Evolutionary conservation across 2,329 filamentous ascomycete genomes (phyloP).

Genomic region (Monilinia laxa): DNA sequence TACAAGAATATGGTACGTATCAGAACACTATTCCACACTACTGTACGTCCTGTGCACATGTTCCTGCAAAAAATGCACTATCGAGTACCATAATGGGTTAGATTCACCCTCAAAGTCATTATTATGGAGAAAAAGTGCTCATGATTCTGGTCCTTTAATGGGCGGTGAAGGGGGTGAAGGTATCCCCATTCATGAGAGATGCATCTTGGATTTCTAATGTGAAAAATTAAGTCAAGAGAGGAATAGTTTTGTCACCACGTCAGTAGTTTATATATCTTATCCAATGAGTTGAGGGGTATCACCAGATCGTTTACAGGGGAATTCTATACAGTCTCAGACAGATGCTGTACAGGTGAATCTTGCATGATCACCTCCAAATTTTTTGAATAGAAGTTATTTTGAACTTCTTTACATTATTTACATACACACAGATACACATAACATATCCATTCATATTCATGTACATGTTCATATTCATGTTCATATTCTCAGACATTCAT

Average conservation of each 20-base stretch:
- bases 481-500: background rate
- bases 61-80: conserved; percentile 17
- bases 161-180: conserved; percentile 3
- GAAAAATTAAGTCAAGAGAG: conserved; percentile 2
- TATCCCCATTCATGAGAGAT: background rate
- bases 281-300: conserved; percentile 16
- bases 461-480: background rate
- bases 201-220: too few species aligned
- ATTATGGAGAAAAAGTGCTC: conserved; percentile 8
- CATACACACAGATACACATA: background rate
- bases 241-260: conserved; percentile 14
- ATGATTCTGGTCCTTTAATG: background rate
- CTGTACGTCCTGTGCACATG: conserved; percentile 10
- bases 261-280: background rate
- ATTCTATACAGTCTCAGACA: conserved; percentile 6
- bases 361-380: conserved; percentile 14
- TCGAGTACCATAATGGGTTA: background rate
- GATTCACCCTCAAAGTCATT: background rate
- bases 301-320: conserved; percentile 1
- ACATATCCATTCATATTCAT: background rate
- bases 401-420: conserved; percentile 8
- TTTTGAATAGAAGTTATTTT: conserved; percentile 1
- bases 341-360: conserved; percentile 2
- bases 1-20: background rate
- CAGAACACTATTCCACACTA: background rate